Base-by-base conservation (phyloP, 169 alveolate genomes). In the Cryptosporidium sp. region DNA sequence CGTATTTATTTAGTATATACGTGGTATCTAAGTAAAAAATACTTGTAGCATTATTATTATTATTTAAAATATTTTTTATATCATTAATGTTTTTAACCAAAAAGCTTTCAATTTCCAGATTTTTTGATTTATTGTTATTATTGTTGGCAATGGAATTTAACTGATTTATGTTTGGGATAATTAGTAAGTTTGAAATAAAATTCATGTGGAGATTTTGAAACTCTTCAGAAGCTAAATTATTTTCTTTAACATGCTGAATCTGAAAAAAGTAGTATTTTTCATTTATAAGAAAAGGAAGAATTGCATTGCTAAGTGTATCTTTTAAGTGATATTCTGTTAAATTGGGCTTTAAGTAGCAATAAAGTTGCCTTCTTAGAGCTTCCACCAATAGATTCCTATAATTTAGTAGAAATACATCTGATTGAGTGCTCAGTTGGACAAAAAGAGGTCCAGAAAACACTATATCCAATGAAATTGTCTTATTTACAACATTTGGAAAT, bases 371-470 rank as follows among this genome's bases (percentile, higher is more conserved):
- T 58, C 31, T 73, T 5, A 73, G 86, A 2, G 71, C 21, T 10
- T 73, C 52, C 9, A 73, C 55, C 23, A 73, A 29, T 10, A 73
- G 12, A 21, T 39, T 39, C 41, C 6, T 52, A 43, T 73, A 73
- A 16, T 55, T 73, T 23, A 55, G 68, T 43, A 73, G 37, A 35
- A 51, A 73, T 73, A 73, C 2, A 10, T 50, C 55, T 31, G 86
- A 37, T 10, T 73, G 68, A 16, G 61, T 59, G 35, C 26, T 50
- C 12, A 33, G 16, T 23, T 23, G 43, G 48, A 18, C 21, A 50
- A 50, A 71, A 9, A 45, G 48, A 71, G 85, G 85, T 35, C 85
- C 85, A n/a, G 85, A 71, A 48, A 71, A 50, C 18, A 35, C 61
- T 3, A 71, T 23, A 23, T 50, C 69, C 21, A 48, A 23, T 21